Evolutionary conservation across 441 rosid species (phyloP).

Genomic region (Eutrema salsugineum): DNA sequence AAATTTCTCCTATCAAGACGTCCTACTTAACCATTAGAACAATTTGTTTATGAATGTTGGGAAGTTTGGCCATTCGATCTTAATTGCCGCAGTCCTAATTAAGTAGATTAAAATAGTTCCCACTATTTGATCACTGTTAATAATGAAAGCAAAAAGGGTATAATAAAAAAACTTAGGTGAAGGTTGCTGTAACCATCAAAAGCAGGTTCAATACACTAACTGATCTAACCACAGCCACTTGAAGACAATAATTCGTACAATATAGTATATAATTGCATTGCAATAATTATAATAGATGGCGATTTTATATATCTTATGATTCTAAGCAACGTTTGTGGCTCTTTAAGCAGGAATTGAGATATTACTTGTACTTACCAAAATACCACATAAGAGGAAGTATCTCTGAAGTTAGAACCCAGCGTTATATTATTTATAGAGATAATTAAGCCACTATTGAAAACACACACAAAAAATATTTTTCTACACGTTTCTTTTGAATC

Average conservation of each 20-base stretch:
- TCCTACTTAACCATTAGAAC: not conserved
- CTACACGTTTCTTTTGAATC: not conserved
- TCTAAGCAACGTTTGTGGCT: conserved; percentile 21
- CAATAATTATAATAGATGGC: not conserved
- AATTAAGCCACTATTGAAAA: too few relatives aligned
- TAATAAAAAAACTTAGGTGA: conserved; percentile 14
- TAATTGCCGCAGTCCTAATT: not conserved
- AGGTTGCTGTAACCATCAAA: conserved; percentile 26
- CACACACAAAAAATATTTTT: too few relatives aligned
- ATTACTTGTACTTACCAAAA: not conserved
- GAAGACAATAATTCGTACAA: conserved; percentile 3
- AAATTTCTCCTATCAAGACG: too few relatives aligned
- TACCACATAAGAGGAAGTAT: not conserved
- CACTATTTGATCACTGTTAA: not conserved
- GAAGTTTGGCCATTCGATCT: not conserved
- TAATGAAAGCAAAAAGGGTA: not conserved
- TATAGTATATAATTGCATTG: conserved; percentile 12
- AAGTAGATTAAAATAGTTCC: not conserved
- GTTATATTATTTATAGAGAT: too few relatives aligned
- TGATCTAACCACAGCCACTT: conserved; percentile 26
- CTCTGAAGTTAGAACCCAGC: not conserved
- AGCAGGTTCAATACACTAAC: conserved; percentile 17
- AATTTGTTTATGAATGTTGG: not conserved
- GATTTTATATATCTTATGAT: conserved; percentile 6
- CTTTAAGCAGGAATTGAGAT: not conserved